These are phyloP conservation scores for Fusarium austroafricanum DNA, from an alignment of 2,329 filamentous ascomycete species.

Conservation along the genomic window DNA sequence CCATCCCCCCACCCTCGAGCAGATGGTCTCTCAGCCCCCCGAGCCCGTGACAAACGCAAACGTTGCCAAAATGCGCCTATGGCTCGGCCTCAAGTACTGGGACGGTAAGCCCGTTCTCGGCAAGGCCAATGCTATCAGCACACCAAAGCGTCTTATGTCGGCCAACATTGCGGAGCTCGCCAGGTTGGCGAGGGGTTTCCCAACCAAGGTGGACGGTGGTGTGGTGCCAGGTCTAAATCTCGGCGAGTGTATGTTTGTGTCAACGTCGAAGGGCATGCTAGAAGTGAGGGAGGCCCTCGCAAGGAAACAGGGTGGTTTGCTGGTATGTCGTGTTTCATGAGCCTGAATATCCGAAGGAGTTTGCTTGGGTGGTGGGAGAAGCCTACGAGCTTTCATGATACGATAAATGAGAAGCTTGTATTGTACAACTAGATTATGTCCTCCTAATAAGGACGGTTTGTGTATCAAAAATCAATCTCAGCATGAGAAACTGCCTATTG, in stretches of 20 bases:
- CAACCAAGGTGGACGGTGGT: conserved; percentile 67
- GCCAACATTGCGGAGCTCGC: conserved; percentile 72
- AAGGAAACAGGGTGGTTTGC: conserved; percentile 81
- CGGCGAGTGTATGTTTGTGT: conserved; percentile 85
- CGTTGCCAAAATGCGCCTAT: conserved; percentile 79
- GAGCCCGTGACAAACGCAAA: conserved; percentile 75
- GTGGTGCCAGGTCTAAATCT: conserved; percentile 79
- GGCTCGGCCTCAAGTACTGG: conserved; percentile 93
- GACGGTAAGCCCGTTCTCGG: conserved; percentile 82
- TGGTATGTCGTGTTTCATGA: conserved; percentile 76
- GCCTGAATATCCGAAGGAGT: background rate
- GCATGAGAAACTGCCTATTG: conserved; percentile 23
- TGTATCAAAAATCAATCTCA: conserved; percentile 44
- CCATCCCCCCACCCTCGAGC: conserved; percentile 61
- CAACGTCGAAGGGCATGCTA: conserved; percentile 80
- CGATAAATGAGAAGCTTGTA: conserved; percentile 43
- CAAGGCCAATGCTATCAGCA: conserved; percentile 74
- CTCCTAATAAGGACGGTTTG: conserved; percentile 25
- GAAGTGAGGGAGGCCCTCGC: conserved; percentile 86
- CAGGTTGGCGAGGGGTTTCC: conserved; percentile 75
- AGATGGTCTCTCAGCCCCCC: conserved; percentile 60
- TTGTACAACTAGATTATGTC: conserved; percentile 46
- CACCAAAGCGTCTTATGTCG: conserved; percentile 78
- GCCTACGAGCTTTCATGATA: conserved; percentile 32
- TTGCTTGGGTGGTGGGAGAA: conserved; percentile 9